Conservation (phyloP, 2,329 filamentous ascomycete species). For the Diplodia corticola region DNA sequence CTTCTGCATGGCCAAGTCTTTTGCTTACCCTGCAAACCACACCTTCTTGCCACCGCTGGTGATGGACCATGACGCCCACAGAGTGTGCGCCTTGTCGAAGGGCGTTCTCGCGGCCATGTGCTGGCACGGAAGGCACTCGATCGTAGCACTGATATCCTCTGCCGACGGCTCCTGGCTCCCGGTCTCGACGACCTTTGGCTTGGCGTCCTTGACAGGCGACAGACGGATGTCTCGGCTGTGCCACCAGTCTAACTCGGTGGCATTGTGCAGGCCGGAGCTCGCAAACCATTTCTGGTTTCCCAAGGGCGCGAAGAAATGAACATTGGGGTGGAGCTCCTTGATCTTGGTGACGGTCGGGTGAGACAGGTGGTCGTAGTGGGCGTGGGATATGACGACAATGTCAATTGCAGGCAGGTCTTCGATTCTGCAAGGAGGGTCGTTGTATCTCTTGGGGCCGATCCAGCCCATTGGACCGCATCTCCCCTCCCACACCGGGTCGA, state of each 20-base stretch:
- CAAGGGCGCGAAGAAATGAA: conserved; percentile 84
- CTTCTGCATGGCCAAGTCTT: conserved; percentile 4
- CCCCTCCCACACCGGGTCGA: conserved; percentile 90
- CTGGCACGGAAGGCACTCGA: conserved; percentile 82
- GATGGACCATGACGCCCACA: conserved; percentile 89
- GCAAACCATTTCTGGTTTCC: conserved; percentile 83
- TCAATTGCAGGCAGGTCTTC: conserved; percentile 76
- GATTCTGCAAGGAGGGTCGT: conserved; percentile 72
- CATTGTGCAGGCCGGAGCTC: conserved; percentile 66
- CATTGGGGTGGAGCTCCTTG: conserved; percentile 68
- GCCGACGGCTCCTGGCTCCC: conserved; percentile 14
- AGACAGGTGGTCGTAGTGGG: conserved; percentile 90
- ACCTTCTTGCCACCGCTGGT: conserved; percentile 73
- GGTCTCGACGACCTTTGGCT: conserved; percentile 22
- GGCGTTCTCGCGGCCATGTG: conserved; percentile 70
- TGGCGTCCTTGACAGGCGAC: conserved; percentile 24
- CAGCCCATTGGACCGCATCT: conserved; percentile 76
- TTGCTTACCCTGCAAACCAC: conserved; percentile 69
- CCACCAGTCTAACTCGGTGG: conserved; percentile 96
- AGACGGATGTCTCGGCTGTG: conserved; percentile 60
- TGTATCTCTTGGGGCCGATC: conserved; percentile 74
- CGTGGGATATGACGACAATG: conserved; percentile 77
- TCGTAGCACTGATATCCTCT: conserved; percentile 63
- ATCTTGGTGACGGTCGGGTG: conserved; percentile 73
- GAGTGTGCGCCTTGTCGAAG: conserved; percentile 71